phyloP scores from a whole-genome alignment of 108 stramenopile genomes.

The Fragilaria crotonensis region DNA sequence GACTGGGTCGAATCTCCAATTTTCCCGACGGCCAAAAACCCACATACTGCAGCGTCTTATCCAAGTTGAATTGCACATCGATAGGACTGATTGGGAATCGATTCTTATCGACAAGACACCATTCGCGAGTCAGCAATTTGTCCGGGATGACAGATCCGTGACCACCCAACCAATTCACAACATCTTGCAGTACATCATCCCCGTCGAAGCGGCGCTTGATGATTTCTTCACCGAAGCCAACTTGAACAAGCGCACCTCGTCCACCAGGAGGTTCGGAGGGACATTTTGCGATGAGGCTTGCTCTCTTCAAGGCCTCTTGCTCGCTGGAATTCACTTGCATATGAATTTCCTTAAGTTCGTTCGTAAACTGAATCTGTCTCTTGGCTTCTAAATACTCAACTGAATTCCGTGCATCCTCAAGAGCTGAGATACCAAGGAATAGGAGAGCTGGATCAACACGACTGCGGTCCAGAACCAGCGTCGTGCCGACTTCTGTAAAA shows the following conservation, averaged over 20 bases:
- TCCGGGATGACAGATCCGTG: conserved; percentile 48
- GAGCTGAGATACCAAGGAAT: conserved; percentile 68
- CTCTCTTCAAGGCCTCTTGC: conserved; percentile 26
- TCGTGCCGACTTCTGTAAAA: conserved; percentile 27
- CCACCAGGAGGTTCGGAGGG: conserved; percentile 66
- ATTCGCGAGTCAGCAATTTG: conserved; percentile 54
- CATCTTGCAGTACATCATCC: conserved; percentile 71
- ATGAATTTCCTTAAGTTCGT: conserved; percentile 26
- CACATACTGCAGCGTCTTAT: conserved; percentile 61
- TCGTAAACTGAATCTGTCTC: conserved; percentile 19
- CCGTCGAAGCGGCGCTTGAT: conserved; percentile 65
- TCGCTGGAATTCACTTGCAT: conserved; percentile 9
- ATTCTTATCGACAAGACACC: conserved; percentile 71
- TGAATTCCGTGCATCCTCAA: conserved; percentile 53
- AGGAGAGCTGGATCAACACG: conserved; percentile 62
- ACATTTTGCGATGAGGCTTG: conserved; percentile 40
- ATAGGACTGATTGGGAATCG: conserved; percentile 34
- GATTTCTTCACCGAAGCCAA: conserved; percentile 30
- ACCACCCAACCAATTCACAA: conserved; percentile 73
- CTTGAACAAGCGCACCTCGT: conserved; percentile 37
- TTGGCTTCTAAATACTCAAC: conserved; percentile 55
- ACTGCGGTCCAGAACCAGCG: conserved; percentile 35
- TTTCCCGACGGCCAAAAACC: conserved; percentile 78
- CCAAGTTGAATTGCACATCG: conserved; percentile 30
- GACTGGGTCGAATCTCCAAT: conserved; percentile 53